Evolutionary conservation across 345 rosid genomes (phyloP).

Genomic region (Bretschneidera sinensis): DNA sequence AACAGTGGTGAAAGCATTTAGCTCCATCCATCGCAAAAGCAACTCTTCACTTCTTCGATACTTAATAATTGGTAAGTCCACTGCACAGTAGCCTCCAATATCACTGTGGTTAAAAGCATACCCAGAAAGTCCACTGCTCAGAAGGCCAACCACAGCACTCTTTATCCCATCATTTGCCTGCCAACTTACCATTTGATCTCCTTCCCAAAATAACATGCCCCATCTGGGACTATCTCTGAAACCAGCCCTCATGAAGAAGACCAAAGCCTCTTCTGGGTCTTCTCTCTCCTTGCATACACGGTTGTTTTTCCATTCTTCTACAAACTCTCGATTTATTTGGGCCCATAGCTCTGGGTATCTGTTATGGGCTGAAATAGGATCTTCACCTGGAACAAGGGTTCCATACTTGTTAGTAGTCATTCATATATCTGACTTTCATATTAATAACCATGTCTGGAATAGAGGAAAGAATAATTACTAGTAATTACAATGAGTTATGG

Average conservation of each 20-base stretch:
- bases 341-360: constrained; percentile 81
- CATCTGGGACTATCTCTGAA: constrained; percentile 66
- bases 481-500: neutral
- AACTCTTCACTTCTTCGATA: constrained; percentile 60
- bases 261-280: constrained; percentile 40
- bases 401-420: neutral
- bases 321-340: constrained; percentile 58
- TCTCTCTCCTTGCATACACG: constrained; percentile 26
- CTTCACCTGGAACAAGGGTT: constrained; percentile 45
- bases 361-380: constrained; percentile 63
- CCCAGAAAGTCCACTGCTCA: constrained; percentile 66
- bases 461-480: neutral
- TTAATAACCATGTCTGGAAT: neutral
- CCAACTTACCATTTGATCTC: constrained; percentile 86
- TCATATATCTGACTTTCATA: neutral
- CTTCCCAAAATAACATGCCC: constrained; percentile 83
- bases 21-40: constrained; percentile 75
- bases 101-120: constrained; percentile 73
- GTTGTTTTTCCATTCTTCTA: constrained; percentile 52
- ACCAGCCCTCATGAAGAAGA: constrained; percentile 75
- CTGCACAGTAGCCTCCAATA: constrained; percentile 69
- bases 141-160: constrained; percentile 61
- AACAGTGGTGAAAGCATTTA: constrained; percentile 56
- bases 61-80: constrained; percentile 47
- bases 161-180: constrained; percentile 70